Evolutionary conservation across 352 stramenopile genomes (phyloP).

Genomic region (Globisporangium barbulae): DNA sequence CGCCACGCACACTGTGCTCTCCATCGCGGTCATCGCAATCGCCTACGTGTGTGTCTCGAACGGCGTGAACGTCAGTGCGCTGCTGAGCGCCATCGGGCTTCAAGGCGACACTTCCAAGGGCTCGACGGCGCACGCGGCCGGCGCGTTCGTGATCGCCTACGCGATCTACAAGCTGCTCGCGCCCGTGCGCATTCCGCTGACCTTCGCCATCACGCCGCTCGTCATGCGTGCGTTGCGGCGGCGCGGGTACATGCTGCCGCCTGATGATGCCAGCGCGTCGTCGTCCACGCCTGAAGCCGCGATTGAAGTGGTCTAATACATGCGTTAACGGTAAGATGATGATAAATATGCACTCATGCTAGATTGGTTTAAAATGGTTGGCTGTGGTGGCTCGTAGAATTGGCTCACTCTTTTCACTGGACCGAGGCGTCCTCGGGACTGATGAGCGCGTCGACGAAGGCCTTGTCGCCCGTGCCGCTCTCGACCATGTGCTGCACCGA

Average conservation of each 20-base stretch:
- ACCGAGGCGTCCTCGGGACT: slow-evolving; percentile 70
- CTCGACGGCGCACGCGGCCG: slow-evolving; percentile 49
- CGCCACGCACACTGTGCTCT: slow-evolving; percentile 68
- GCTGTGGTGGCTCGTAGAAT: slow-evolving; percentile 4
- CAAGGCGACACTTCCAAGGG: slow-evolving; percentile 31
- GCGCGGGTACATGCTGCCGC: slow-evolving; percentile 65
- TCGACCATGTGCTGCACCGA: slow-evolving; percentile 85
- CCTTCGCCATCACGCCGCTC: slow-evolving; percentile 73
- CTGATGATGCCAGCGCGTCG: neutral
- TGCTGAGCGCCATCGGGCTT: slow-evolving; percentile 47
- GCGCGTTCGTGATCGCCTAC: slow-evolving; percentile 76
- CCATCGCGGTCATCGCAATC: slow-evolving; percentile 57
- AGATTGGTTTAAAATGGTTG: slow-evolving; percentile 2
- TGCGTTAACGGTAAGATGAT: neutral
- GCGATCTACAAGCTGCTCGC: slow-evolving; percentile 76
- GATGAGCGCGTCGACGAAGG: slow-evolving; percentile 79
- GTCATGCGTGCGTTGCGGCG: slow-evolving; percentile 61
- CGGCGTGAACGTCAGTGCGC: slow-evolving; percentile 55
- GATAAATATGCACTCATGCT: slow-evolving; percentile 4
- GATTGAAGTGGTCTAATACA: neutral
- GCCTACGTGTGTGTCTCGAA: slow-evolving; percentile 69
- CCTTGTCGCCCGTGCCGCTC: slow-evolving; percentile 62
- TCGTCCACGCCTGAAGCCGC: neutral
- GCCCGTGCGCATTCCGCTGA: slow-evolving; percentile 76
- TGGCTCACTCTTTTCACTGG: slow-evolving; percentile 19